Base-by-base conservation (phyloP, 2,329 filamentous ascomycete genomes). In the Fusarium fracticaudum region DNA sequence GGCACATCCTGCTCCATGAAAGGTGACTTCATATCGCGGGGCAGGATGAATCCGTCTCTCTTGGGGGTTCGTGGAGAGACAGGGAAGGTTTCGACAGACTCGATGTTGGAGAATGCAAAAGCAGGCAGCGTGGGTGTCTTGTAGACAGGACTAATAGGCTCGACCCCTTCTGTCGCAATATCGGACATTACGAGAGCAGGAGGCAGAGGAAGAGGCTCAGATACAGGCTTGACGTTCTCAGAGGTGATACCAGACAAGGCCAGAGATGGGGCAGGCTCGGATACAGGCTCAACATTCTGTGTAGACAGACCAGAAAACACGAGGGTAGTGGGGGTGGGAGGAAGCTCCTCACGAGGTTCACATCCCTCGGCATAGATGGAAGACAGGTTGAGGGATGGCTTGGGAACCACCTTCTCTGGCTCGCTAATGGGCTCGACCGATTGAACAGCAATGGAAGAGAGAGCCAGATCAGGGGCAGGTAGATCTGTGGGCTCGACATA, bases 41-140 rank as follows among this genome's bases (percentile, higher is more conserved):
- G 86, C 29, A 91, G 84, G 65, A 91, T 87, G 71, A 91, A 88
- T 2, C 81, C 90, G 72, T 90, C 86, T 65, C 88, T 84, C 81
- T 85, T 87, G 3, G 87, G 87, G 73, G 85, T 89, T 65, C 86
- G 85, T 29, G 85, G 83, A 45, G 83, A 81, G n/a, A 85, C 74
- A 12, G 86, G 87, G 54, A 85, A 83, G 8, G 84, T 87, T 60
- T 86, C 84, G 13, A 87, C 78, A 8, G 85, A 84, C 64, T 84
- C 82, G 47, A 89, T 83, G 3, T 81, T 72, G 7, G 87, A 87
- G 74, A 88, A 85, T 22, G 79, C 84, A 58, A 86, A 81, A 9
- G 75, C 73, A 15, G 83, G 79, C 10, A 78, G 47, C 8, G 64
- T 62, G 15, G 72, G 71, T n/a, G 67, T 64, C 59, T 76, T 74